A percentile compares a stretch with the other conserved stretches of the same genome.
Evolutionary conservation across 2,329 filamentous ascomycete species (phyloP).

Genomic region (Aspergillus hiratsukae): DNA sequence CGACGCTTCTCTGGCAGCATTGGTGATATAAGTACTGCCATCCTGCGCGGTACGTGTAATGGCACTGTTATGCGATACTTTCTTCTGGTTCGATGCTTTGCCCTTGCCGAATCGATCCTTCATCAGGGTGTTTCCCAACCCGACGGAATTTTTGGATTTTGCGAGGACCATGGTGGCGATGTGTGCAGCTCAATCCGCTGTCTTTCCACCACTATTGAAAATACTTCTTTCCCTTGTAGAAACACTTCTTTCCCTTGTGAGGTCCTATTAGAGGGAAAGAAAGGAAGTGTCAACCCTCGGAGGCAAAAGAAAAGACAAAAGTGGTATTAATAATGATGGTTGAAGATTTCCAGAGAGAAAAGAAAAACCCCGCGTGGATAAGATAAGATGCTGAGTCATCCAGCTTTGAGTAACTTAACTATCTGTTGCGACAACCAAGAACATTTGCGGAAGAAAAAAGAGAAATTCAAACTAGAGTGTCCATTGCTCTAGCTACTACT

Average conservation of each 20-base stretch:
- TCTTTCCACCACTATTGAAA: neutral
- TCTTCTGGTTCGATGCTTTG: constrained; percentile 78
- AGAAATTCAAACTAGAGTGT: neutral
- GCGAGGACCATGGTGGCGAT: constrained; percentile 62
- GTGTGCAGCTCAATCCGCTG: neutral
- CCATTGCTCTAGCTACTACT: neutral
- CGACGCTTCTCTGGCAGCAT: constrained; percentile 80
- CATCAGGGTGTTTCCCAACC: constrained; percentile 96
- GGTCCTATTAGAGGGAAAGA: neutral
- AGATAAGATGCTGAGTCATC: constrained; percentile 27
- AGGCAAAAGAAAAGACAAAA: constrained; percentile 3
- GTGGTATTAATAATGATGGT: constrained; percentile 14
- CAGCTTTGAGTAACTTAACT: neutral
- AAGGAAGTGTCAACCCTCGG: neutral
- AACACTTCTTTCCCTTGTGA: constrained; percentile 7
- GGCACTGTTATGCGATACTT: constrained; percentile 57
- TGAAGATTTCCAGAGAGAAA: constrained; percentile 10
- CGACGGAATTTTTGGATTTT: constrained; percentile 93
- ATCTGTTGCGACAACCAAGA: neutral
- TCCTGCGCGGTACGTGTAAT: constrained; percentile 69
- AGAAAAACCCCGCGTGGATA: constrained; percentile 19
- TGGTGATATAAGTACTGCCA: constrained; percentile 87
- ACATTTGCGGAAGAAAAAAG: neutral
- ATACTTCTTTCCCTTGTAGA: constrained; percentile 3
- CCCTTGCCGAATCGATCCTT: constrained; percentile 96